Percentiles rank a stretch among this genome's conserved stretches.
phyloP scores from a whole-genome alignment of 371 early-diverging fungal genomes.

The Rhizopus microsporus region DNA sequence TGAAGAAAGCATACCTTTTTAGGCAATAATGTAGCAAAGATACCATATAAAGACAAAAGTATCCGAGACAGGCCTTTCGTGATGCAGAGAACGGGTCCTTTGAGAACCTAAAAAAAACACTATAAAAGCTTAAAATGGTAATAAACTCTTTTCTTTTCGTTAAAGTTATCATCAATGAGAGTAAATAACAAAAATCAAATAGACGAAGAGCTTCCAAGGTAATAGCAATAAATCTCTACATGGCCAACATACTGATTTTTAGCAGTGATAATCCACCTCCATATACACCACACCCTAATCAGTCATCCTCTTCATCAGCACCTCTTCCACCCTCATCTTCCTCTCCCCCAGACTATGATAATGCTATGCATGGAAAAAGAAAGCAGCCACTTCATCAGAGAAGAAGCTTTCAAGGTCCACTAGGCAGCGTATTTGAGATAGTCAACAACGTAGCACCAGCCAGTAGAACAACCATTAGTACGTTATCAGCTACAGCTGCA shows the following conservation, averaged over 20 bases:
- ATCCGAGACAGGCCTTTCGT: too few relatives aligned
- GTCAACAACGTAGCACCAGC: neutral
- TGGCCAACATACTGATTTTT: neutral
- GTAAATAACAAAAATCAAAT: too few relatives aligned
- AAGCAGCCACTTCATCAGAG: neutral
- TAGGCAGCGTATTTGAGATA: constrained; percentile 4
- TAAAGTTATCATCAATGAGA: too few relatives aligned
- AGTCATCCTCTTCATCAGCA: neutral
- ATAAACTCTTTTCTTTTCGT: too few relatives aligned
- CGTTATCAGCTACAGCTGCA: neutral
- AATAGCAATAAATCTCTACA: too few relatives aligned
- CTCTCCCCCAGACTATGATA: neutral
- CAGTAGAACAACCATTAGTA: neutral
- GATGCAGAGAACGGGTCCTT: too few relatives aligned
- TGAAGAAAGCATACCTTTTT: too few relatives aligned
- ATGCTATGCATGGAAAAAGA: neutral
- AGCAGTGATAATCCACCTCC: constrained; percentile 22
- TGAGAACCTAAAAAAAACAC: too few relatives aligned
- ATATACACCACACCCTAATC: constrained; percentile 8
- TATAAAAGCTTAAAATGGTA: too few relatives aligned
- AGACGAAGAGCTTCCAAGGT: too few relatives aligned
- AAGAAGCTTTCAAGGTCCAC: neutral
- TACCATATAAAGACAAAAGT: too few relatives aligned
- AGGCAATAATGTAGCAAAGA: too few relatives aligned
- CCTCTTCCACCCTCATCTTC: neutral